These are phyloP conservation scores for Chamaecrista fasciculata DNA, from an alignment of 306 rosid genomes.

Conservation along the genomic window DNA sequence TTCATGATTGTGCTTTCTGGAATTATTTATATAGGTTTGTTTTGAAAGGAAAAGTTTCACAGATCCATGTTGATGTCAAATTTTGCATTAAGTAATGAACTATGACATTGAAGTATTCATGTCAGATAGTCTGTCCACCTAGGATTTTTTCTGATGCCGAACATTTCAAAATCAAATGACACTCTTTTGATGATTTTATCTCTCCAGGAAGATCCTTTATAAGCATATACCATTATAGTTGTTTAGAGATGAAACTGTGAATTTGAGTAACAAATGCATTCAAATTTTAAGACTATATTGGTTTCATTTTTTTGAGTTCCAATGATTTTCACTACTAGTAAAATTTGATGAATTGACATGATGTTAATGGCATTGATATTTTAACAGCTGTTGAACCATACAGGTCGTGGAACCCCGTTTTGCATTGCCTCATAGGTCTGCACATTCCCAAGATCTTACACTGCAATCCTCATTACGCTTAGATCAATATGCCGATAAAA, in stretches of 20 bases:
- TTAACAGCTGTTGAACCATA: slow-evolving; percentile 30
- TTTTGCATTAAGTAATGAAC: neutral
- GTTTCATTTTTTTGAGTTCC: neutral
- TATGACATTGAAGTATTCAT: neutral
- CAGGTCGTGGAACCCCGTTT: slow-evolving; percentile 46
- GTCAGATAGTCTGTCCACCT: neutral
- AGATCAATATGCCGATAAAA: neutral
- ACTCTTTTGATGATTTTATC: slow-evolving; percentile 3
- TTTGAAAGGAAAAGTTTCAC: neutral
- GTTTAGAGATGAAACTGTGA: neutral
- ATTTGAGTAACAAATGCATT: neutral
- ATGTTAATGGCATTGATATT: slow-evolving; percentile 6
- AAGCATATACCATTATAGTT: neutral
- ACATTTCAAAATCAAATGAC: neutral
- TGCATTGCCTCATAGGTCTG: slow-evolving; percentile 37
- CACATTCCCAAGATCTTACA: slow-evolving; percentile 30
- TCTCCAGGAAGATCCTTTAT: neutral
- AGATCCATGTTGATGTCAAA: neutral
- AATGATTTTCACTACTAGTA: neutral
- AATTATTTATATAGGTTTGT: neutral
- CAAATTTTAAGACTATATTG: neutral
- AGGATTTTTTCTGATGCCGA: neutral
- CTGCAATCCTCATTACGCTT: neutral
- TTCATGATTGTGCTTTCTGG: neutral
- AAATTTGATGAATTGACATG: slow-evolving; percentile 17